These are phyloP conservation scores for Calophaca sinica DNA, from an alignment of 306 rosid genomes.

Conservation along the genomic window DNA sequence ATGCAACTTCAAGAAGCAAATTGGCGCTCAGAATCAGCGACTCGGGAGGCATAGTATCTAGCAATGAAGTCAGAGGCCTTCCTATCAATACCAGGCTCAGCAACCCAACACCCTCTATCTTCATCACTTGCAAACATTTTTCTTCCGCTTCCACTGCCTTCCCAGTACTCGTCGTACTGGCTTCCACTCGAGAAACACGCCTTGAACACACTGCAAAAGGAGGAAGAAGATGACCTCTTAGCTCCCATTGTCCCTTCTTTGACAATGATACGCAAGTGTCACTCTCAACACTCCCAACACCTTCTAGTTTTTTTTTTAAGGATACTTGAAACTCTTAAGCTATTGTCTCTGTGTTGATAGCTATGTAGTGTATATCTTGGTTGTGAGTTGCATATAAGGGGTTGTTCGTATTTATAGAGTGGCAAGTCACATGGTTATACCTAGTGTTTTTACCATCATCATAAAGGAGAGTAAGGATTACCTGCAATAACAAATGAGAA, in stretches of 20 bases:
- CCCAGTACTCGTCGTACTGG: slow-evolving; percentile 51
- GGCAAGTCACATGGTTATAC: neutral
- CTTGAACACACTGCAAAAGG: slow-evolving; percentile 63
- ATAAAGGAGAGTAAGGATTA: slow-evolving; percentile 50
- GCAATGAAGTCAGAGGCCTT: slow-evolving; percentile 78
- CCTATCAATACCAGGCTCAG: slow-evolving; percentile 83
- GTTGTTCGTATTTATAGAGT: slow-evolving; percentile 54
- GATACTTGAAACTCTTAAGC: neutral
- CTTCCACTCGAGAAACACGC: slow-evolving; percentile 64
- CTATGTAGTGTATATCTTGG: neutral
- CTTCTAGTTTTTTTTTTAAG: neutral
- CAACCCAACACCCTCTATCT: slow-evolving; percentile 69
- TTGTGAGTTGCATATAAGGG: slow-evolving; percentile 20
- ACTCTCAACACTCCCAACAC: slow-evolving; percentile 28
- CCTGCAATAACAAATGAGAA: slow-evolving; percentile 45
- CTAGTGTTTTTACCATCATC: neutral
- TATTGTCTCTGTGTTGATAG: neutral
- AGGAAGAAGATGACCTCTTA: slow-evolving; percentile 56
- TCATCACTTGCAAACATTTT: slow-evolving; percentile 73
- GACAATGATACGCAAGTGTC: neutral
- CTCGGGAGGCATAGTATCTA: slow-evolving; percentile 64
- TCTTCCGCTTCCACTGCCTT: slow-evolving; percentile 56
- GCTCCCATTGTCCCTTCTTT: slow-evolving; percentile 51
- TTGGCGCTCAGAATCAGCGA: slow-evolving; percentile 58
- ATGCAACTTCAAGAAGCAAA: slow-evolving; percentile 38